Conservation (phyloP, 805 yeast genomes). For the Cyberlindnera veronae region DNA sequence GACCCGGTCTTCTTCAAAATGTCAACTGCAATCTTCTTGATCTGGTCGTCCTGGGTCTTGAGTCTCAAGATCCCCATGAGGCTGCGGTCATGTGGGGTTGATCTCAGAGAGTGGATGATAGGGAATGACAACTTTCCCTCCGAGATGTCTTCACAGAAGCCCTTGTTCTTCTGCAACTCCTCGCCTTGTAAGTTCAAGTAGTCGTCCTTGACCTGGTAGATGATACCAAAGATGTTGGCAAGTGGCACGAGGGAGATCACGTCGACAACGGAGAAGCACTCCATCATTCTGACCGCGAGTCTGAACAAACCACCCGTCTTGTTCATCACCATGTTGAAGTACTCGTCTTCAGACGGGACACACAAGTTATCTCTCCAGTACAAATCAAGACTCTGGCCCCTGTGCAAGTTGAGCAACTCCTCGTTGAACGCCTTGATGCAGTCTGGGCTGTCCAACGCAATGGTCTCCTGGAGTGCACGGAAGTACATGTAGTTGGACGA, state of each 20-base stretch:
- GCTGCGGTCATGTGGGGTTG: conserved; percentile 35
- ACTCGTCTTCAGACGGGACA: conserved; percentile 61
- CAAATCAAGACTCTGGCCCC: conserved; percentile 88
- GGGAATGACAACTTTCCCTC: conserved; percentile 92
- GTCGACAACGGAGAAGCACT: conserved; percentile 23
- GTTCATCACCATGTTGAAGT: conserved; percentile 76
- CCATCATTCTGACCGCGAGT: conserved; percentile 65
- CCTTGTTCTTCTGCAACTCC: conserved; percentile 57
- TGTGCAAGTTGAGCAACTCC: conserved; percentile 76
- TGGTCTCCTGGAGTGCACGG: conserved; percentile 32
- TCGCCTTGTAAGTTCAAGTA: conserved; percentile 62
- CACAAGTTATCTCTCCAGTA: conserved; percentile 74
- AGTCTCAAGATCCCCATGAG: conserved; percentile 48
- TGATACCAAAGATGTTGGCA: conserved; percentile 73
- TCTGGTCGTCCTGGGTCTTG: conserved; percentile 45
- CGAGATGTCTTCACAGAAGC: conserved; percentile 79
- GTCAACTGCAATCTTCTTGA: conserved; percentile 49
- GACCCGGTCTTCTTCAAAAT: conserved; percentile 36
- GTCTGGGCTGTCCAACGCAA: conserved; percentile 30
- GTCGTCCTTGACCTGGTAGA: conserved; percentile 87
- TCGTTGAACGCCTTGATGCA: conserved; percentile 49
- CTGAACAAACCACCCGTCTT: conserved; percentile 90
- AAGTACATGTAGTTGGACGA: conserved; percentile 83
- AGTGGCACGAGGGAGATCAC: conserved; percentile 46
- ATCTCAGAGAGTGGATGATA: conserved; percentile 59